Conservation (phyloP, 2,329 filamentous ascomycete genomes). For the Claviceps quebecensis region DNA sequence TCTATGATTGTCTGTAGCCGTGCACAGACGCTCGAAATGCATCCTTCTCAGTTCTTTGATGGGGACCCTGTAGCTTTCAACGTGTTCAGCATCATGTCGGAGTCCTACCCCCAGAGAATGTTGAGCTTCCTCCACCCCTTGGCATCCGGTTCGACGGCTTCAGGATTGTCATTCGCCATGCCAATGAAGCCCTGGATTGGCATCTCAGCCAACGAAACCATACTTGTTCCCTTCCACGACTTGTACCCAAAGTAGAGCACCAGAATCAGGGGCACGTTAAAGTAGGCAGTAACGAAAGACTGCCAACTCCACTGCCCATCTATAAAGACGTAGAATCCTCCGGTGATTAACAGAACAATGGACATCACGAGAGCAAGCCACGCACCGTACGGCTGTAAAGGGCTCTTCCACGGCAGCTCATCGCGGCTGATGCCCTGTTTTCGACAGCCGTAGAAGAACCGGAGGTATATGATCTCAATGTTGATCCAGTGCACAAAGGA, state of each 20-base stretch:
- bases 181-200: constrained; percentile 10
- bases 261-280: constrained; percentile 42
- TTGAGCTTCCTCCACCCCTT: constrained; percentile 9
- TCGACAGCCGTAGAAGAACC: constrained; percentile 36
- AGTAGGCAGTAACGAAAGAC: constrained; percentile 44
- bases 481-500: constrained; percentile 40
- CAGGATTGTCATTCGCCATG: constrained; percentile 7
- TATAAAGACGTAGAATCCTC: constrained; percentile 58
- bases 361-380: constrained; percentile 42
- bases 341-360: constrained; percentile 44
- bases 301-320: constrained; percentile 43
- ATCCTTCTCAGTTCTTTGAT: background rate
- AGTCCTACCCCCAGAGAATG: constrained; percentile 8
- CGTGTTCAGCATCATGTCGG: background rate
- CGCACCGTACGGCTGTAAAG: constrained; percentile 43
- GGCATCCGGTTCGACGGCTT: constrained; percentile 1
- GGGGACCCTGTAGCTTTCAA: background rate
- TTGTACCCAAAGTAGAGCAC: constrained; percentile 44
- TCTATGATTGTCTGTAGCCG: no score
- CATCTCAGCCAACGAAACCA: constrained; percentile 9
- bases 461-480: constrained; percentile 35
- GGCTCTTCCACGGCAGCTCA: constrained; percentile 30
- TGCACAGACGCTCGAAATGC: no score
- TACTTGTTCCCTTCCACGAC: constrained; percentile 15
- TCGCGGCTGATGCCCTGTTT: constrained; percentile 31